Evolutionary conservation across 441 rosid species (phyloP).

Genomic region (Pelargonium australe): DNA sequence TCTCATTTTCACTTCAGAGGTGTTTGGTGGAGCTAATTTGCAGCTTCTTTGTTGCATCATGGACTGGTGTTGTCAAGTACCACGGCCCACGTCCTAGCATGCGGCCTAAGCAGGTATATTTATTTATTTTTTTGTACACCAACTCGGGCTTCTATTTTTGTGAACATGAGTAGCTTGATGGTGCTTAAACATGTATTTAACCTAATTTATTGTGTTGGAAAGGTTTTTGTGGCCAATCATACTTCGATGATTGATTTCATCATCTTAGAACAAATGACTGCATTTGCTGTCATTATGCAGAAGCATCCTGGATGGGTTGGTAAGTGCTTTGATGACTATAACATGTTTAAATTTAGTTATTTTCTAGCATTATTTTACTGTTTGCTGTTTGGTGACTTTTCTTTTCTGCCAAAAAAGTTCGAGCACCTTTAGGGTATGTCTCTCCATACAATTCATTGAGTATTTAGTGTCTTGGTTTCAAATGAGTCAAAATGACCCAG

Average conservation of each 20-base stretch:
- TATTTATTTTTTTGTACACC: conserved; percentile 1
- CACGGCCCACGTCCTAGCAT: conserved; percentile 96
- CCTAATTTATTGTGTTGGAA: conserved; percentile 25
- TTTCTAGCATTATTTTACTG: too few relatives aligned
- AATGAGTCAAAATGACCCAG: too few relatives aligned
- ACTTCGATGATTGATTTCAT: conserved; percentile 98
- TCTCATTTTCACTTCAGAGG: conserved; percentile 42
- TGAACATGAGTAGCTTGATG: not conserved
- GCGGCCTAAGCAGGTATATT: conserved; percentile 84
- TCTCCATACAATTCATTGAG: too few relatives aligned
- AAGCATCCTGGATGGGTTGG: conserved; percentile 99
- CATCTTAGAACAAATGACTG: conserved; percentile 87
- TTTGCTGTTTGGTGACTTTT: not conserved
- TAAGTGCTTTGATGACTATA: conserved; percentile 30
- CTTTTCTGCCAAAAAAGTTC: not conserved
- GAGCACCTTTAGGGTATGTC: too few relatives aligned
- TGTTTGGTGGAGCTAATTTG: conserved; percentile 89
- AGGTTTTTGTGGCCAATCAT: conserved; percentile 97
- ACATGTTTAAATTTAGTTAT: not conserved
- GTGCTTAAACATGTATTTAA: not conserved
- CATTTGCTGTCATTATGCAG: conserved; percentile 97
- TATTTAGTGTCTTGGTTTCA: too few relatives aligned
- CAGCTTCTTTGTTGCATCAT: conserved; percentile 96
- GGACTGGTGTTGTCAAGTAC: conserved; percentile 96
- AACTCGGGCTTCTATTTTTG: not conserved